Evolutionary conservation across 2,329 filamentous ascomycete genomes (phyloP).

Genomic region (Teratosphaeria viscida): DNA sequence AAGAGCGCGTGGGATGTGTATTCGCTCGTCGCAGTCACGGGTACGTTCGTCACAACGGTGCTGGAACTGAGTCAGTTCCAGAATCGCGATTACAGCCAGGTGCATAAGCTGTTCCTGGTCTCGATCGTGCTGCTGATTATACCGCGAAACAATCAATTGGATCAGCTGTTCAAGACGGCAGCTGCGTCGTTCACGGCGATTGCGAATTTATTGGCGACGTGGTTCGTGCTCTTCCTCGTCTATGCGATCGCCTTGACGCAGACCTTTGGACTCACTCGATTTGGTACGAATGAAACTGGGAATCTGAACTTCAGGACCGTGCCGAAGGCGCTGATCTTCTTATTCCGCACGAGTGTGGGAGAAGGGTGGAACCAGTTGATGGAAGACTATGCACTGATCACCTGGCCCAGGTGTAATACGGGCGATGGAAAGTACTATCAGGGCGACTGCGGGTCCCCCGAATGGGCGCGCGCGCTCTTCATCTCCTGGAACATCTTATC

Average conservation of each 20-base stretch:
- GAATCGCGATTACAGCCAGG: slow-evolving; percentile 55
- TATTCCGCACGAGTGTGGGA: slow-evolving; percentile 87
- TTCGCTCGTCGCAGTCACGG: slow-evolving; percentile 67
- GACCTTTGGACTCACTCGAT: slow-evolving; percentile 87
- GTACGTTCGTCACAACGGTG: slow-evolving; percentile 72
- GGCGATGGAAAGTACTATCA: slow-evolving; percentile 59
- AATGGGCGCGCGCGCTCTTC: slow-evolving; percentile 83
- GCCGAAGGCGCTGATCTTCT: slow-evolving; percentile 81
- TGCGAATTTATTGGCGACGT: slow-evolving; percentile 83
- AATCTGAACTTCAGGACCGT: slow-evolving; percentile 91
- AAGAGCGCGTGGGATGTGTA: slow-evolving; percentile 94
- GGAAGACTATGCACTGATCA: slow-evolving; percentile 82
- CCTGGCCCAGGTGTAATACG: slow-evolving; percentile 69
- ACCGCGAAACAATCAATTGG: slow-evolving; percentile 88
- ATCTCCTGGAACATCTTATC: slow-evolving; percentile 97
- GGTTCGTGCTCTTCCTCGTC: slow-evolving; percentile 93
- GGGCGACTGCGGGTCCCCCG: slow-evolving; percentile 83
- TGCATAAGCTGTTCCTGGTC: slow-evolving; percentile 92
- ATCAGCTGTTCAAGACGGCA: slow-evolving; percentile 97
- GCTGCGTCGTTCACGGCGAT: slow-evolving; percentile 88
- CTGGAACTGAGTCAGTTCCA: slow-evolving; percentile 54
- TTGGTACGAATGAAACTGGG: slow-evolving; percentile 58
- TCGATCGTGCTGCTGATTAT: slow-evolving; percentile 83
- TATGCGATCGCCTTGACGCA: slow-evolving; percentile 96
- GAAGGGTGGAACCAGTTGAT: slow-evolving; percentile 96